Base-by-base conservation (phyloP, 2,329 filamentous ascomycete species). In the Sporothrix euskadiensis region DNA sequence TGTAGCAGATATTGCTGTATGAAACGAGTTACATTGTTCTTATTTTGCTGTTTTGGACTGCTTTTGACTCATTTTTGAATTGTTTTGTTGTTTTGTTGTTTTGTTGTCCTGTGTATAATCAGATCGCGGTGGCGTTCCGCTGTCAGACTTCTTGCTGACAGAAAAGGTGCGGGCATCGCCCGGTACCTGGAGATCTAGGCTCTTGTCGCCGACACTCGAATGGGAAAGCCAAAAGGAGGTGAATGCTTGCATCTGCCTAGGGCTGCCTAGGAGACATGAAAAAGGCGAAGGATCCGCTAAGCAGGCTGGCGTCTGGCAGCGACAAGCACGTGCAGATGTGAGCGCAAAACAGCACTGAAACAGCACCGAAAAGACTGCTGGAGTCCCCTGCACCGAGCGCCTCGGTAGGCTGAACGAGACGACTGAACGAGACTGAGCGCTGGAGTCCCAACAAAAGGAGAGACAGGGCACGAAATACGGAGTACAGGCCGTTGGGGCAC, bases 381-480 rank as follows among this genome's bases (percentile, higher is more conserved):
- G 7, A 1, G 19, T 35, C 12, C 56, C 56, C 56, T 19, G 26
- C 26, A 44, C 35, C 32, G 59, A 41, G 59, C 39, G 4, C 59
- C 59, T 65, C 59, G 59, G 59, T 65, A 65, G 35, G 59, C 59
- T 65, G 59, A 63, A 63, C 59, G 59, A 63, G 41, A 63, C 59
- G 59, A 63, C 30, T 5, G 2, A 35, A 12, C 5, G 41, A n/a
- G n/a, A n/a, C n/a, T n/a, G 16, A 63, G 32, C 16, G 59, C 19
- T 12, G 14, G 35, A 14, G 12, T 41, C 59, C 35, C 59, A 65
- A 65, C 59, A 65, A 44, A 65, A 41, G 9, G 52, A 54, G 52
- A 54, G 19, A 22, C n/a, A 54, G 22, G 52, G 52, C 9, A 22
- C 52, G 49, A n/a, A 35, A 47, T 3, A 47, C 44, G 14, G 3